Percentiles rank a stretch among this genome's conserved stretches.
phyloP scores from a whole-genome alignment of 495 filamentous ascomycete species.

The Chaetomium fimeti region DNA sequence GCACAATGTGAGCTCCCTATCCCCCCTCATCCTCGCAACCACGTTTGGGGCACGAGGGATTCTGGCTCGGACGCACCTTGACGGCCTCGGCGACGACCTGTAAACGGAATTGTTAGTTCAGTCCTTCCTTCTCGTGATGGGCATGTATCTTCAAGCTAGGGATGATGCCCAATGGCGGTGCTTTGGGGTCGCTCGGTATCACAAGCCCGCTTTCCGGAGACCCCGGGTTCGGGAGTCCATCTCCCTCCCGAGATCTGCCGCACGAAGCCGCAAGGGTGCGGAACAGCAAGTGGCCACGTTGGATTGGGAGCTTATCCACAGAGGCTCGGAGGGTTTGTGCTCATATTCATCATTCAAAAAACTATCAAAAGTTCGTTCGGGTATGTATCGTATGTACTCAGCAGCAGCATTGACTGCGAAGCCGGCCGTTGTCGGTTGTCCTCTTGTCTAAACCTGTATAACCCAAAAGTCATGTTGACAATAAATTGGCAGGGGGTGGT shows the following conservation, averaged over 20 bases:
- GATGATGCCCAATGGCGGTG: too few species aligned
- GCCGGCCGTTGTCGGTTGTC: conserved; percentile 8
- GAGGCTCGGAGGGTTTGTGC: not conserved
- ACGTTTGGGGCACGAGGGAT: not conserved
- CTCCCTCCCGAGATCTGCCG: conserved; percentile 15
- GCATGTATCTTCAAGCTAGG: too few species aligned
- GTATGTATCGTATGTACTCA: conserved; percentile 16
- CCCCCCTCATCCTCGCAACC: not conserved
- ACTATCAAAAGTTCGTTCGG: conserved; percentile 5
- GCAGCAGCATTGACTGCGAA: not conserved
- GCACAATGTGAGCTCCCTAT: conserved; percentile 16
- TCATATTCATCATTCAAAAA: conserved; percentile 16
- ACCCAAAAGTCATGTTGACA: conserved; percentile 11
- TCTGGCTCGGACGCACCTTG: conserved; percentile 60
- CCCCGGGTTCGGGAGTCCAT: conserved; percentile 6
- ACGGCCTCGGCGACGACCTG: conserved; percentile 67
- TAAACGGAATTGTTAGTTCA: conserved; percentile 53
- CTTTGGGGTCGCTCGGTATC: conserved; percentile 5
- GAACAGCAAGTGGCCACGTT: too few species aligned
- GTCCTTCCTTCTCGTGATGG: conserved; percentile 32
- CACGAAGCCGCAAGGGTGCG: not conserved
- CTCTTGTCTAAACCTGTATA: conserved; percentile 1
- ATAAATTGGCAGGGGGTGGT: not conserved
- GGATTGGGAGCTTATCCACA: too few species aligned
- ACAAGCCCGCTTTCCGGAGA: conserved; percentile 14